Base-by-base conservation (phyloP, 495 filamentous ascomycete species). In the Lasiosphaeria hispida region DNA sequence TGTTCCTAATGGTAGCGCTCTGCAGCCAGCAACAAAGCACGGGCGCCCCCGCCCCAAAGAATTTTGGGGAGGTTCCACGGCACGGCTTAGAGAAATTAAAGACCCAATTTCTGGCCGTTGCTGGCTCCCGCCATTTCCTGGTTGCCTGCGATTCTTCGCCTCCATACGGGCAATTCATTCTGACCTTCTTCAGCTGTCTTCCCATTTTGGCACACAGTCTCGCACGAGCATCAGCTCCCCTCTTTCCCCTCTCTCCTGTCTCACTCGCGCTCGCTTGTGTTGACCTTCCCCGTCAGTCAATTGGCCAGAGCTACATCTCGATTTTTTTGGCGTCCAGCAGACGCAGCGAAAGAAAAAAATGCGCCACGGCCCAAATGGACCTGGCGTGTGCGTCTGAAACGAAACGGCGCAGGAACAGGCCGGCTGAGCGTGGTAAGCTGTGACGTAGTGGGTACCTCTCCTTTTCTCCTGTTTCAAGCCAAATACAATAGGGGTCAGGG, bases 61-160 rank as follows among this genome's bases (percentile, higher is more conserved):
- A 30, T n/a, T n/a, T n/a, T n/a, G 23, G 23, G 18, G 44, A 39
- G 33, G 53, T 57, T 57, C 30, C 53, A 57, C 35, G 53, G 33
- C 53, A 57, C 43, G 43, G 43, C 38, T 55, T 30, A 5, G 10
- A 57, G 53, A 57, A 40, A 57, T 57, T 57, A 55, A 48, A 57
- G n/a, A 13, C 42, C 53, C 48, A 57, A 48, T 48, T 57, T 36
- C 35, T 30, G 47, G 53, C 53, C 53, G 53, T 55, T 30, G 14
- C 3, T 19, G 53, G 40, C 19, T 30, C 41, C 40, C 14, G n/a
- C 42, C 33, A 35, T 45, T 47, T 55, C 40, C 53, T 36, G 19
- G 53, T 44, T 55, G 45, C 30, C 47, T 3, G n/a, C 1, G 13
- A 4, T 15, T 47, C 43, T 15, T 10, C 43, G 17, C 15, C n/a